Base-by-base conservation (phyloP, 768 basidiomycete genomes). In the Suillus fuscotomentosus region DNA sequence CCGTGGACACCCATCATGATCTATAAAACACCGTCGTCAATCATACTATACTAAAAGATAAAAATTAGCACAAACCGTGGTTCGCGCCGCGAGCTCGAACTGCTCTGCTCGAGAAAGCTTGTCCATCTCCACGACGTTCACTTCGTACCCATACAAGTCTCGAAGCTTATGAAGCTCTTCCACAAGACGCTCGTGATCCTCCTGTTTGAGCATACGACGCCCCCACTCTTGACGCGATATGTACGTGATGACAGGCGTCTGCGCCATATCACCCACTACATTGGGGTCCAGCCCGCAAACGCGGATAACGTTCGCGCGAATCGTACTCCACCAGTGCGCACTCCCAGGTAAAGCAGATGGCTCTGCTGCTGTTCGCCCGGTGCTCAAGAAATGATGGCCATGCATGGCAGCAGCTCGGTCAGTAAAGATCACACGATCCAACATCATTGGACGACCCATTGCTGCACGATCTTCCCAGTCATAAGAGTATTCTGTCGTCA, bases 1-100 rank as follows among this genome's bases (percentile, higher is more conserved):
- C 95, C 95, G 70, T 97, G 95, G 17, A 97, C 90, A 63, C 95
- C 95, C 84, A 96, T 90, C 88, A 97, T 85, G 70, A 97, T 93
- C 95, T 97, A 65, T 7, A 36, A 3, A n/a, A 42, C 7, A 51
- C 17, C 61, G n/a, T 70, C 42, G 14, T 38, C n/a, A 47, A 27
- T 65, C 11, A 60, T 54, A 1, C 15, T 34, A 27, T n/a, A 57
- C 1, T 3, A 17, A 47, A 14, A 22, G 1, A 45, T 38, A 56
- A 11, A 68, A 45, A n/a, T 47, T 7, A 55, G 34, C 41, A 76
- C 88, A 70, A 72, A 95, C 92, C 57, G 95, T 97, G 3, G 95
- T 94, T 66, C 93, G 82, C 3, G 88, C 92, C 11, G 95, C 90
- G 3, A 98, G 77, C 60, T 78, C 76, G 61, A 98, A 82, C 73